These are phyloP conservation scores for Neurospora sp. DNA, from an alignment of 495 filamentous ascomycete species.

Conservation along the genomic window DNA sequence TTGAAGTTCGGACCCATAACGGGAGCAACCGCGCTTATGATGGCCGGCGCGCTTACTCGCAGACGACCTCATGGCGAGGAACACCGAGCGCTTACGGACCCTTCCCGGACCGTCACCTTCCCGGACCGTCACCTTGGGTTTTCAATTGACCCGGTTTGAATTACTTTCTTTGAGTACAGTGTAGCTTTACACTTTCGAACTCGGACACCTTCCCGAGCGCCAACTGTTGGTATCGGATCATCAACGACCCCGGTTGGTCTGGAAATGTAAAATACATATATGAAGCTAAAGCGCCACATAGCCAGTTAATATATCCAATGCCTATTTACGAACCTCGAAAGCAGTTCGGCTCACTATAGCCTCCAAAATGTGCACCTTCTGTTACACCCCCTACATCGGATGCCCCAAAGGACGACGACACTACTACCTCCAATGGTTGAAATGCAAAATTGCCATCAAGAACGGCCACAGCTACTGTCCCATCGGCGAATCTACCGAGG, in stretches of 20 bases:
- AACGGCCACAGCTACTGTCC: conserved; percentile 15
- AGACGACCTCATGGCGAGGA: background rate
- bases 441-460: conserved; percentile 17
- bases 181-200: background rate
- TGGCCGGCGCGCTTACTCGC: background rate
- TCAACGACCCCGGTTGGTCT: background rate
- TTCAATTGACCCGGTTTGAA: background rate
- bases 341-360: background rate
- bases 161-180: background rate
- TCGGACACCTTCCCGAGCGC: background rate
- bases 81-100: background rate
- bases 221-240: background rate
- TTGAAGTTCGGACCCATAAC: background rate
- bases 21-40: background rate
- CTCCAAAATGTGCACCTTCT: conserved; percentile 20
- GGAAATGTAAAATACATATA: background rate
- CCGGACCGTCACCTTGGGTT: background rate
- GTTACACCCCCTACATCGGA: conserved; percentile 21
- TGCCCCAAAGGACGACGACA: conserved; percentile 16
- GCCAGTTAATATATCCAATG: background rate
- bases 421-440: conserved; percentile 24
- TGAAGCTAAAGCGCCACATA: background rate
- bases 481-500: conserved; percentile 9
- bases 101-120: background rate
- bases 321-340: background rate